A percentile compares a stretch with the other conserved stretches of the same genome.
These are phyloP conservation scores for Helicocarpus griseus DNA, from an alignment of 2,329 filamentous ascomycete species.

Conservation along the genomic window DNA sequence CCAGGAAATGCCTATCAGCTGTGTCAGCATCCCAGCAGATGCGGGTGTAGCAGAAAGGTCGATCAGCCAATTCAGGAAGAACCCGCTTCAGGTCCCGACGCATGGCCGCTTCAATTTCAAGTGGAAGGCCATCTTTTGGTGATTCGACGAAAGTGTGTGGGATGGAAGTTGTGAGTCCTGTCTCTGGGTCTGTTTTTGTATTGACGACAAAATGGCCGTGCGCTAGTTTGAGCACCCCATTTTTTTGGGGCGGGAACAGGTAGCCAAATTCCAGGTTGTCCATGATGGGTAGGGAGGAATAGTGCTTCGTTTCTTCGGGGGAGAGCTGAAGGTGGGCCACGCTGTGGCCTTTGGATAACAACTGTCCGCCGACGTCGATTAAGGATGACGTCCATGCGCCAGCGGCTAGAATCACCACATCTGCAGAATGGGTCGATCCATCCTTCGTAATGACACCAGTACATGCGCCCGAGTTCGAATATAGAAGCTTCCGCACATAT, in stretches of 20 bases:
- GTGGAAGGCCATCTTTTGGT: conserved; percentile 34
- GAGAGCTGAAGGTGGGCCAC: conserved; percentile 43
- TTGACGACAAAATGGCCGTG: conserved; percentile 5
- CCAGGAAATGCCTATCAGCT: conserved; percentile 44
- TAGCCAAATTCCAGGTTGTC: conserved; percentile 41
- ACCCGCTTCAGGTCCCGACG: conserved; percentile 37
- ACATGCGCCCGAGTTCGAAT: conserved; percentile 27
- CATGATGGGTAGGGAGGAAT: conserved; percentile 41
- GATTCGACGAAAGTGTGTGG: conserved; percentile 45
- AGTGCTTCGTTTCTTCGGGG: conserved; percentile 34
- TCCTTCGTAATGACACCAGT: conserved; percentile 36
- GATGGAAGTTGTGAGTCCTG: conserved; percentile 43
- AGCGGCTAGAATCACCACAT: conserved; percentile 39
- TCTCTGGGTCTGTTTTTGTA: conserved; percentile 31
- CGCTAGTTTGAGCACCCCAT: neutral
- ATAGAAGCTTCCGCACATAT: conserved; percentile 30
- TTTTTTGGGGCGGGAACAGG: conserved; percentile 34
- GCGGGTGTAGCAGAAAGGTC: conserved; percentile 30
- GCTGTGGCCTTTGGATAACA: conserved; percentile 47
- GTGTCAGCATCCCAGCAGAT: conserved; percentile 41
- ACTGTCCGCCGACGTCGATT: conserved; percentile 42
- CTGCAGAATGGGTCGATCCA: conserved; percentile 32
- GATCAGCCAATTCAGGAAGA: conserved; percentile 39
- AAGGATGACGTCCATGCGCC: conserved; percentile 40
- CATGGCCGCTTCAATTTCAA: conserved; percentile 39